These are phyloP conservation scores for Sutorius australiensis DNA, from an alignment of 768 basidiomycete genomes.

Conservation along the genomic window DNA sequence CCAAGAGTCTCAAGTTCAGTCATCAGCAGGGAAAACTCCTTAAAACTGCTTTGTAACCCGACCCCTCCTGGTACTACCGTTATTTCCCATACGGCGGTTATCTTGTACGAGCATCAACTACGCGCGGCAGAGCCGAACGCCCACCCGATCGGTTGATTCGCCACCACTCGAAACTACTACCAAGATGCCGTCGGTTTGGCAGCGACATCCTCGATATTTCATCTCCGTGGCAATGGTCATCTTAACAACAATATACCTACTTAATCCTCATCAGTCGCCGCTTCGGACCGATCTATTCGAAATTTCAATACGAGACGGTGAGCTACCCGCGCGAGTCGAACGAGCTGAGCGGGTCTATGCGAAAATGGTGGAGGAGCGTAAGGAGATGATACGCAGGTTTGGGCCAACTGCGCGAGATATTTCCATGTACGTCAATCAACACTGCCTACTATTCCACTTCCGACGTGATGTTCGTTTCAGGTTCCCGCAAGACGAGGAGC, in stretches of 20 bases:
- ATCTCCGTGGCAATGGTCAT: conserved; percentile 41
- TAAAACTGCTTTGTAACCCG: conserved; percentile 10
- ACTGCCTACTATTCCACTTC: conserved; percentile 2
- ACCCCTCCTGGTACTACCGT: conserved; percentile 2
- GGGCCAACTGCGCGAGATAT: conserved; percentile 50
- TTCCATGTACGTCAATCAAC: conserved; percentile 29
- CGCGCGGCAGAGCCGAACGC: conserved; percentile 1
- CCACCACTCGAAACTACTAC: background rate
- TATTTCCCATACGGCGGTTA: conserved; percentile 7
- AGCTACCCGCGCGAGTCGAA: conserved; percentile 38
- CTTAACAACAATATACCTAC: conserved; percentile 45
- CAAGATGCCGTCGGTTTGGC: conserved; percentile 32
- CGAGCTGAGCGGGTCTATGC: conserved; percentile 46
- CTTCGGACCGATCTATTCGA: conserved; percentile 23
- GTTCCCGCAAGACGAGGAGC: conserved; percentile 48
- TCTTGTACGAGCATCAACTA: conserved; percentile 6
- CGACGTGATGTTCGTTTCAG: conserved; percentile 26
- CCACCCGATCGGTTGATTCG: conserved; percentile 3
- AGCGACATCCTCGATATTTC: conserved; percentile 53
- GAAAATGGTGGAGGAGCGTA: conserved; percentile 38
- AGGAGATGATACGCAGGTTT: conserved; percentile 50
- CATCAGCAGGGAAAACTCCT: background rate
- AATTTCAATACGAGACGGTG: conserved; percentile 29
- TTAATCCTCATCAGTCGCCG: conserved; percentile 35
- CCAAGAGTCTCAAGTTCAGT: background rate